Base-by-base conservation (phyloP, 1,284 basidiomycete genomes). In the Termitomyces sp. region DNA sequence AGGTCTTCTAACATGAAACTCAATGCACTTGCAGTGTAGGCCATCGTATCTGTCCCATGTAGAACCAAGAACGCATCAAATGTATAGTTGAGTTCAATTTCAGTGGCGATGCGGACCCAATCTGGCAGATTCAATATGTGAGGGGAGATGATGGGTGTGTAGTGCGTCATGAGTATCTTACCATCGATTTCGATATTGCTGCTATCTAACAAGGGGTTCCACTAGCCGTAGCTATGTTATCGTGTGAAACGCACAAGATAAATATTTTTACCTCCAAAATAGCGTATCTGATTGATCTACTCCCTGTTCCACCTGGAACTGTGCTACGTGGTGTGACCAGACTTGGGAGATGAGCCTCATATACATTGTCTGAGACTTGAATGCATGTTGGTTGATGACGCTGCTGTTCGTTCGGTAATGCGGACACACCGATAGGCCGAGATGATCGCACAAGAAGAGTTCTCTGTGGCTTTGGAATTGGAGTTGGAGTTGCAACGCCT, bases 21-120 rank as follows among this genome's bases (percentile, higher is more conserved):
- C 35, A 95, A 76, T 1, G 92, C 91, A 44, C 89, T 92, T 1
- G 91, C 83, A 2, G 88, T 89, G 68, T 93, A 95, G 1, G 86
- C 82, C 90, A 94, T 94, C 0, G 93, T 95, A 62, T 95, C 92
- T n/a, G 91, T 93, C 34, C 93, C 93, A 66, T 97, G 93, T 9
- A 97, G 73, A 30, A 97, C 75, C 24, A 97, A 86, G 64, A 97
- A 97, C 0, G 89, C 91, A 63, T 97, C 93, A 63, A 92, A 97
- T 16, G 75, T 66, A 63, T 95, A 94, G 61, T 96, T 96, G 46
- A 93, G 80, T 62, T 94, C 91, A 55, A 97, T 93, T 64, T 97
- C 94, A 5, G 83, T 86, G 0, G 91, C 89, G 35, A 97, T 86
- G 5, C 89, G 78, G 57, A 93, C 86, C 91, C 92, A 96, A 64